Evolutionary conservation across 2,329 filamentous ascomycete genomes (phyloP).

Genomic region (Diatrype stigma): DNA sequence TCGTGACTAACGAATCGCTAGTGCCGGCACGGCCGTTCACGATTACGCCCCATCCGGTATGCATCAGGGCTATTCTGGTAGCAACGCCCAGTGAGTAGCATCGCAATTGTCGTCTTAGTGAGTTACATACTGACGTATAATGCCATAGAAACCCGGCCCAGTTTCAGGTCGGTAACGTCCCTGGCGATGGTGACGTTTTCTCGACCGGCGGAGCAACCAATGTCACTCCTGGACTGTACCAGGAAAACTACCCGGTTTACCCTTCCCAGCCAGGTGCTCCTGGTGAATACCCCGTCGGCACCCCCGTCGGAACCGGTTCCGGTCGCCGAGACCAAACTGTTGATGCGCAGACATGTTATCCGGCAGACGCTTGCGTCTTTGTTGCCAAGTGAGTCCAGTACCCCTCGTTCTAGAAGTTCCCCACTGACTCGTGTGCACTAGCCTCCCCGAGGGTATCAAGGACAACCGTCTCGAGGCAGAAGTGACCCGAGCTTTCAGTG

Average conservation of each 20-base stretch:
- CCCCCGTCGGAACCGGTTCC: conserved; percentile 8
- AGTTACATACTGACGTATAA: neutral
- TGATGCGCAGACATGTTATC: conserved; percentile 50
- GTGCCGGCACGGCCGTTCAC: neutral
- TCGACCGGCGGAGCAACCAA: conserved; percentile 2
- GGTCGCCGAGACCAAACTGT: conserved; percentile 23
- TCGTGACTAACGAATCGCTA: neutral
- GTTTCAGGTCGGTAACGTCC: conserved; percentile 12
- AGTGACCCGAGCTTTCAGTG: conserved; percentile 48
- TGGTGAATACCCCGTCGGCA: neutral
- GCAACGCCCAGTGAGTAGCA: neutral
- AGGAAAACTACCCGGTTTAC: conserved; percentile 4
- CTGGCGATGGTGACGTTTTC: conserved; percentile 16
- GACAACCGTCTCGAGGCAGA: conserved; percentile 49
- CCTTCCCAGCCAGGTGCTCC: neutral
- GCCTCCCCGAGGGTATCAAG: conserved; percentile 46
- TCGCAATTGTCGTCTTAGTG: too few species aligned
- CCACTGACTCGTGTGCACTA: conserved; percentile 24
- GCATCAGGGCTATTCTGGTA: neutral
- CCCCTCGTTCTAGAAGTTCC: neutral
- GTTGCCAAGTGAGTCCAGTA: conserved; percentile 58
- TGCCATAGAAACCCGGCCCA: conserved; percentile 2
- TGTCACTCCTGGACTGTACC: conserved; percentile 4
- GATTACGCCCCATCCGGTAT: neutral
- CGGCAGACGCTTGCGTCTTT: conserved; percentile 57